A percentile compares a stretch with the other conserved stretches of the same genome.
These are phyloP conservation scores for Blastobotrys proliferans DNA, from an alignment of 1,139 yeast genomes.

Conservation along the genomic window DNA sequence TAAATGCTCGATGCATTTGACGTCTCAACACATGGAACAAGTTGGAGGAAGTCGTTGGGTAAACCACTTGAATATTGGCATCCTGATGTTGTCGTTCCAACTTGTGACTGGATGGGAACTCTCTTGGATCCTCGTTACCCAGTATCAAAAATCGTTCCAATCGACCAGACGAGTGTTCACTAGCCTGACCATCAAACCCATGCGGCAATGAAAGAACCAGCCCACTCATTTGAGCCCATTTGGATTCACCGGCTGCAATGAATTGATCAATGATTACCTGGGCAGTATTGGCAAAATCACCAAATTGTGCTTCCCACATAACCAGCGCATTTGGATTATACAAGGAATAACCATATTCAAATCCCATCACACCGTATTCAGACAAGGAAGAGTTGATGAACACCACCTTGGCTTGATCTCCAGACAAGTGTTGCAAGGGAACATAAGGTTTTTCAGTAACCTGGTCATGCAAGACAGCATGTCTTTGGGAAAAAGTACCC, in stretches of 20 bases:
- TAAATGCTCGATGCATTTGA: conserved; percentile 97
- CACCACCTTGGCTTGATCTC: conserved; percentile 77
- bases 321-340: conserved; percentile 93
- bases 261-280: conserved; percentile 95
- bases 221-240: conserved; percentile 98
- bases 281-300: conserved; percentile 98
- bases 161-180: conserved; percentile 96
- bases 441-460: conserved; percentile 71
- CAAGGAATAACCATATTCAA: conserved; percentile 94
- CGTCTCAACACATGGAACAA: conserved; percentile 93
- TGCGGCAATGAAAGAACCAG: conserved; percentile 89
- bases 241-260: conserved; percentile 89
- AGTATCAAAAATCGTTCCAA: conserved; percentile 90
- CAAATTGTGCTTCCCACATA: conserved; percentile 98
- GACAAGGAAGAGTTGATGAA: conserved; percentile 91
- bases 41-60: conserved; percentile 95
- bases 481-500: conserved; percentile 99
- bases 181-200: conserved; percentile 99
- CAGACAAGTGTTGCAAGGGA: conserved; percentile 73
- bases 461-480: conserved; percentile 94
- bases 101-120: conserved; percentile 81
- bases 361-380: conserved; percentile 97
- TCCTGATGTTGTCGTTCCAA: conserved; percentile 96
- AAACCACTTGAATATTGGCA: conserved; percentile 92
- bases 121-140: conserved; percentile 90